Evolutionary conservation across 1,284 basidiomycete genomes (phyloP), one percentile per base, ranked within the genome.

Genomic region (Fomitopsis schrenkii): DNA sequence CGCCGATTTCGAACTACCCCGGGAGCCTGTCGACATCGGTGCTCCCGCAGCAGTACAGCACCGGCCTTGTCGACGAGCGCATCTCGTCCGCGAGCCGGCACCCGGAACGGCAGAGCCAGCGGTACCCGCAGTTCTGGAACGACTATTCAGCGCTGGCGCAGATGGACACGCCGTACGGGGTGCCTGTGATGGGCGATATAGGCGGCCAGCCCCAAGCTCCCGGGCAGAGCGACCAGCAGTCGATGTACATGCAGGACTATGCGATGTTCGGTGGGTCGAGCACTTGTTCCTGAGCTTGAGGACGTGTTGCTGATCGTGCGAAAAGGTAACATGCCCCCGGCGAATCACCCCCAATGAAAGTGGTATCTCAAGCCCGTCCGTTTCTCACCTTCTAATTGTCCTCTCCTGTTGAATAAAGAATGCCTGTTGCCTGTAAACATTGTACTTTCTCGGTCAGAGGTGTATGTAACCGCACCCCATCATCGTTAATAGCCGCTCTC

Each of bases 11-110:
- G 45, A 72, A 74, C 36, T 81, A 79, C 62, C 72, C 78, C 14
- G 75, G 77, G 14, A 77, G 80, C 44, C 67, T 88, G 56, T 84
- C 86, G 48, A 88, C 87, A 26, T 85, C 85, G 1, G 85, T 86
- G 45, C 76, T 88, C 52, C 85, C 87, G 1, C 88, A 88, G 65
- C 76, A 86, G 67, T 91, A 89, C 70, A 88, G 86, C 72, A 88
- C 86, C 3, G 87, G 87, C 1, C 75, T 89, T 57, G 75, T 82
- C 5, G 85, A 86, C 65, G 70, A 67, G 61, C 68, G 71, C 35
- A 63, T 63, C 58, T 64, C 66, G 58, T 62, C 64, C 46, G 64
- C 65, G 60, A 63, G 58, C 55, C 60, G 62, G 53, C 61, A 59
- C 57, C 46, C 67, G 50, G 67, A 72, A 59, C 62, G 73, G 56